Conservation (phyloP, 441 rosid genomes). For the Lepidium campestre region DNA sequence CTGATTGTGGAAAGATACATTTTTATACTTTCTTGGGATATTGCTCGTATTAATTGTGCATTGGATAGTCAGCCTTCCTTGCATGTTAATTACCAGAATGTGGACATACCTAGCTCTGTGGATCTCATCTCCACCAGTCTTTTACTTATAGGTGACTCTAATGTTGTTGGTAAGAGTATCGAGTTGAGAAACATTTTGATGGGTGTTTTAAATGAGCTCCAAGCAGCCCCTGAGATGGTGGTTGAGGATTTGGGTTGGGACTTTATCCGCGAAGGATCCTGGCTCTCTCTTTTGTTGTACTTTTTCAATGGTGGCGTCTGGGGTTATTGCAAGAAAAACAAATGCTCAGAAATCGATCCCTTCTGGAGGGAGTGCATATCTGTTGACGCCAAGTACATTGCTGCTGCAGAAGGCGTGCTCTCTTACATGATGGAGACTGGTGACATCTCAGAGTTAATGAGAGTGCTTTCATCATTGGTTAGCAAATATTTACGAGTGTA, state of each 20-base stretch:
- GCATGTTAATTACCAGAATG: conserved; percentile 36
- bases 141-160: conserved; percentile 42
- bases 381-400: conserved; percentile 42
- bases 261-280: conserved; percentile 75
- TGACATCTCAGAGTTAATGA: conserved; percentile 46
- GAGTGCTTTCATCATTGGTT: conserved; percentile 64
- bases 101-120: conserved; percentile 48
- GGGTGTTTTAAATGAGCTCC: conserved; percentile 48
- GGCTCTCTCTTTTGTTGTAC: conserved; percentile 78
- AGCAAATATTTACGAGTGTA: conserved; percentile 49
- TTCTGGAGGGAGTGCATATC: conserved; percentile 51
- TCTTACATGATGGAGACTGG: conserved; percentile 57
- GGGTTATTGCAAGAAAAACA: conserved; percentile 43
- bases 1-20: conserved; percentile 89
- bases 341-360: conserved; percentile 44
- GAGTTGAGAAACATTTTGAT: conserved; percentile 45
- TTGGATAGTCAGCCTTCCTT: conserved; percentile 37
- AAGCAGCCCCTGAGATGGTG: conserved; percentile 39
- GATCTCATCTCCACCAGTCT: conserved; percentile 59
- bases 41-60: conserved; percentile 40
- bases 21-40: conserved; percentile 84
- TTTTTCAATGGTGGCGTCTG: conserved; percentile 61
- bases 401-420: conserved; percentile 58
- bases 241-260: conserved; percentile 78
- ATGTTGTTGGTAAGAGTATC: conserved; percentile 38